Conservation (phyloP, 2,329 filamentous ascomycete species). For the Tolypocladium pustulatum region DNA sequence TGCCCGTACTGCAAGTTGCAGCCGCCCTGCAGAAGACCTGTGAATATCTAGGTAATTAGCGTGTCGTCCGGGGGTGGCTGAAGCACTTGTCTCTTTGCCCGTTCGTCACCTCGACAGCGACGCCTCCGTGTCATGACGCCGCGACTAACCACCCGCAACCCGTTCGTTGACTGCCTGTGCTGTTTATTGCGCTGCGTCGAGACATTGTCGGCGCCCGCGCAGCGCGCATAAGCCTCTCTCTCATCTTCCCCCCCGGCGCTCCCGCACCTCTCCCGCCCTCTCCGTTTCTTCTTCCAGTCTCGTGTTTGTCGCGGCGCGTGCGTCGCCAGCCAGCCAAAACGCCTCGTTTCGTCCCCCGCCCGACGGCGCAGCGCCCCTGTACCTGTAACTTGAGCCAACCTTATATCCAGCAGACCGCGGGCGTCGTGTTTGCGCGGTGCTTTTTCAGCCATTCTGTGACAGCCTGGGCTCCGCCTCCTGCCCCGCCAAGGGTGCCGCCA, state of each 20-base stretch:
- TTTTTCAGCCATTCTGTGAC: not conserved
- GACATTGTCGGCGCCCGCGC: not conserved
- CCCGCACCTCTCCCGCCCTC: not conserved
- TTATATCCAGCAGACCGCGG: not conserved
- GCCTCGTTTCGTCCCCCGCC: not conserved
- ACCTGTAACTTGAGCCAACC: not conserved
- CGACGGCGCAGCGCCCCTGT: not conserved
- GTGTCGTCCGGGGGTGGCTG: not conserved
- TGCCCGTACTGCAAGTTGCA: not conserved
- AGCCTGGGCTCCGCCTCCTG: not conserved
- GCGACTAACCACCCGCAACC: not conserved
- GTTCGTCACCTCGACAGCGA: not conserved
- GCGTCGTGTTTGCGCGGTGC: not conserved
- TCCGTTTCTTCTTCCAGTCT: not conserved
- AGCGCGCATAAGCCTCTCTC: not conserved
- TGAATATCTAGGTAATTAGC: not conserved
- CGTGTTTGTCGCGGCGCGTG: not conserved
- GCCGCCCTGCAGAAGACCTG: not conserved
- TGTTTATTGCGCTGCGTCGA: not conserved
- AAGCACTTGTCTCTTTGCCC: not conserved
- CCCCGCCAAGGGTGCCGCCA: constrained; percentile 3
- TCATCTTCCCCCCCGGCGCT: not conserved
- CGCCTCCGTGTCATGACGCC: not conserved
- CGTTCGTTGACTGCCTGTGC: not conserved
- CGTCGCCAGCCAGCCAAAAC: not conserved